Evolutionary conservation across 306 rosid species (phyloP), one percentile per base, ranked within the genome.

Genomic region (Cajanus cajan): DNA sequence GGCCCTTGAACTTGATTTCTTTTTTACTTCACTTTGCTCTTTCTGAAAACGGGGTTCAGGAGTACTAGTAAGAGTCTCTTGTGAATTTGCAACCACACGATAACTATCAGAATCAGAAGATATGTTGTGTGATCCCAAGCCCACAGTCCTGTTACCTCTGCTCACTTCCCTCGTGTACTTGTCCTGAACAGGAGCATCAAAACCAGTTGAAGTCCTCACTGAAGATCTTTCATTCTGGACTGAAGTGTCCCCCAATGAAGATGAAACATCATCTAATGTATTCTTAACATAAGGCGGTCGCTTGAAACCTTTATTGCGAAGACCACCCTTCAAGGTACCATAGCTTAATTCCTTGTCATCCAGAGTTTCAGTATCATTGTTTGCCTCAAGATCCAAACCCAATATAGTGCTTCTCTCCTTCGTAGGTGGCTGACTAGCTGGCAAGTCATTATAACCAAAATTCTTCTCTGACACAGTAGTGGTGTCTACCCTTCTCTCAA

Each of bases 281-380:
- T 76, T 84, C 78, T 78, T 89, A 52, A 43, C 34, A 86, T 87
- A 85, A 10, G 86, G 86, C 8, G 92, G 91, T 61, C 41, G 84
- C 65, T 59, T 84, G 39, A 52, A 57, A 78, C 88, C 90, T 85
- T 85, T 93, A 68, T 93, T 91, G 78, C 97, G 94, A 71, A 91
- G 43, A 69, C 99, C 99, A 52, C 99, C 99, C 73, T 66, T 95
- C 90, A 95, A 80, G 1, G 72, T 66, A 78, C 90, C 93, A 37
- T 82, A 90, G 67, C 44, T 86, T 74, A 95, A 84, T 81, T 87
- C 96, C 67, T 45, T 82, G 31, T 76, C 87, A 55, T 75, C 81
- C 14, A 18, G 28, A 61, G 71, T 68, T 76, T 76, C 86, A 19
- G 73, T 47, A 28, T 83, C 85, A 55, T 83, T 73, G 25, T 75